These are phyloP conservation scores for Neoscytalidium dimidiatum DNA, from an alignment of 2,329 filamentous ascomycete species.

Conservation along the genomic window DNA sequence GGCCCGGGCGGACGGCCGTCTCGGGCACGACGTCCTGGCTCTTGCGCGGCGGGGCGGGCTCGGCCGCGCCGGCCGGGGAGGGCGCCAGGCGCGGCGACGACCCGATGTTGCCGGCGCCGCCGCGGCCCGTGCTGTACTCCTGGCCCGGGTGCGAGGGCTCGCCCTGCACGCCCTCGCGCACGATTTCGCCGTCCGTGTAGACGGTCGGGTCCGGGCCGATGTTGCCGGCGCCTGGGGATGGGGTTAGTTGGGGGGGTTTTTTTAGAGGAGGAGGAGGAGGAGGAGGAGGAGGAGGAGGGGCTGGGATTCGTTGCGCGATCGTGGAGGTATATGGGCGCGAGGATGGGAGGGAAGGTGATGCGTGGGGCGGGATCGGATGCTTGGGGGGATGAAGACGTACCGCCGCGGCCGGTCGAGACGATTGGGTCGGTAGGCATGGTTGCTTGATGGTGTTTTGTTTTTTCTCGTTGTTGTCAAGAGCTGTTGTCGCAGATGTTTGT, in stretches of 20 bases:
- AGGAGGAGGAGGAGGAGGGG: background rate
- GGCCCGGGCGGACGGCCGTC: constrained; percentile 30
- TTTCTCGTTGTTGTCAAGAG: background rate
- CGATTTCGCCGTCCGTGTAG: constrained; percentile 38
- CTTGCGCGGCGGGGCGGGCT: background rate
- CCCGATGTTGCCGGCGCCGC: constrained; percentile 34
- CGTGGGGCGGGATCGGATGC: background rate
- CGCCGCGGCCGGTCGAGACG: constrained; percentile 56
- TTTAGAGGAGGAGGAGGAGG: background rate
- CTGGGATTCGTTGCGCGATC: no score
- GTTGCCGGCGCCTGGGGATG: constrained; percentile 54
- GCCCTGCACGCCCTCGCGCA: constrained; percentile 36
- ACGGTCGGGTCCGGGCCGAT: constrained; percentile 49
- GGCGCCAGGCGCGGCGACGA: constrained; percentile 23
- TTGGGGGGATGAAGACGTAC: constrained; percentile 32
- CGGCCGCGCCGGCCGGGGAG: background rate
- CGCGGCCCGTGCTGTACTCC: constrained; percentile 31
- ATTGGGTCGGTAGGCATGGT: constrained; percentile 28
- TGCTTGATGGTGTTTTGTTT: background rate
- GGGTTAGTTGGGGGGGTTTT: background rate
- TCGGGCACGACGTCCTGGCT: constrained; percentile 38
- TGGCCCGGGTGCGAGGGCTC: constrained; percentile 24
- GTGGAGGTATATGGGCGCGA: no score
- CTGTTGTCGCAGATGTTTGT: background rate
- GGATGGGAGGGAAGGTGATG: background rate